Conservation (phyloP, 2,329 filamentous ascomycete species). For the Penicillium sp. region DNA sequence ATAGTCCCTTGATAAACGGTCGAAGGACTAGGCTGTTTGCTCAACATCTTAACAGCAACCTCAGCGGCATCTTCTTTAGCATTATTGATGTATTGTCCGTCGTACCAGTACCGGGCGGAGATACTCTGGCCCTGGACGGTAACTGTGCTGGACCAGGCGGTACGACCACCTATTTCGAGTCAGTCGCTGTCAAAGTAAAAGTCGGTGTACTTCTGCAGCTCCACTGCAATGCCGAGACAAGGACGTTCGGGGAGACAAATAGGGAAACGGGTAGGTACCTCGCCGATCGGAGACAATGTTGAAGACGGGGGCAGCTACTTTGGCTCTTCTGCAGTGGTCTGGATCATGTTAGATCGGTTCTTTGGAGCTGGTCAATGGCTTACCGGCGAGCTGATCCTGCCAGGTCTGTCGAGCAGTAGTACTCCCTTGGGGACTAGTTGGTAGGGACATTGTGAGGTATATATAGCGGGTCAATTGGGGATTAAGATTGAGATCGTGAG, state of each 20-base stretch:
- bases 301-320: constrained; percentile 56
- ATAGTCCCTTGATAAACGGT: constrained; percentile 26
- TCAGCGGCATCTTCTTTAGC: constrained; percentile 90
- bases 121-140: constrained; percentile 62
- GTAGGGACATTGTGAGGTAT: constrained; percentile 20
- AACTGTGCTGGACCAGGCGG: constrained; percentile 82
- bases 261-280: constrained; percentile 48
- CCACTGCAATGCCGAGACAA: constrained; percentile 26
- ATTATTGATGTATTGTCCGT: constrained; percentile 80
- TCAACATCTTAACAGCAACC: constrained; percentile 52
- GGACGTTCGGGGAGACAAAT: neutral
- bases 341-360: constrained; percentile 3
- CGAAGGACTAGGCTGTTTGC: constrained; percentile 23
- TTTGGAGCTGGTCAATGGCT: constrained; percentile 9
- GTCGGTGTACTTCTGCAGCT: constrained; percentile 34
- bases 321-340: constrained; percentile 57
- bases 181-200: constrained; percentile 25
- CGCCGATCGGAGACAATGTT: constrained; percentile 70
- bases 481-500: neutral
- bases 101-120: constrained; percentile 83
- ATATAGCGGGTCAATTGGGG: constrained; percentile 11
- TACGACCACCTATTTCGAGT: constrained; percentile 65
- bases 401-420: constrained; percentile 38
- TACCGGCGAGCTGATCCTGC: constrained; percentile 58
- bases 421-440: constrained; percentile 23